Evolutionary conservation across 208 protist species (phyloP).

Genomic region (Leishmania gerbilli): DNA sequence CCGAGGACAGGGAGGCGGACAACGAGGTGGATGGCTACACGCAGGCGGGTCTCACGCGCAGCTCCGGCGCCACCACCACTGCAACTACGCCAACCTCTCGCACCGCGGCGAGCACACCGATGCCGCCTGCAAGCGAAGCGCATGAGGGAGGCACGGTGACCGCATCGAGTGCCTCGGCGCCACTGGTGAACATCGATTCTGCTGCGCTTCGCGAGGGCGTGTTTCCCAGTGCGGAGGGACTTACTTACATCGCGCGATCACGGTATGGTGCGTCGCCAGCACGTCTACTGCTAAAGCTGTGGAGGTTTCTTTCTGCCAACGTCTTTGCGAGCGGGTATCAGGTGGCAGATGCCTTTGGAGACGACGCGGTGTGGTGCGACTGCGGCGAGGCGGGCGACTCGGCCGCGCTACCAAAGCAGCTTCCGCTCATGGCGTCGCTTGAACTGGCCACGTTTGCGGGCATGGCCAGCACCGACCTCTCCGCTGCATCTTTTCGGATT

Average conservation of each 20-base stretch:
- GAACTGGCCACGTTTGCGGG: slow-evolving; percentile 24
- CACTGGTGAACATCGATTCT: background rate
- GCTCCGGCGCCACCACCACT: slow-evolving; percentile 10
- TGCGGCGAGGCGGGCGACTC: slow-evolving; percentile 9
- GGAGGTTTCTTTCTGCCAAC: slow-evolving; percentile 47
- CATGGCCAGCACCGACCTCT: slow-evolving; percentile 33
- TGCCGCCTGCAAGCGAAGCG: background rate
- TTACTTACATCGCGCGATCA: slow-evolving; percentile 15
- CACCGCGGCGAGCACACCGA: slow-evolving; percentile 12
- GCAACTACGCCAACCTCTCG: slow-evolving; percentile 12
- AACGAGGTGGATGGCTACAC: slow-evolving; percentile 21
- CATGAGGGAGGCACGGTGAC: background rate
- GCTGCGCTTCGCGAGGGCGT: background rate
- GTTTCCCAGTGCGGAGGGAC: slow-evolving; percentile 14
- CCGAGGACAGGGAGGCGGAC: slow-evolving; percentile 17
- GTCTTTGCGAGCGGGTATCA: slow-evolving; percentile 49
- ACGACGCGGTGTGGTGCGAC: slow-evolving; percentile 22
- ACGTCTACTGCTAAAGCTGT: slow-evolving; percentile 50
- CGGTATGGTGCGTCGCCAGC: slow-evolving; percentile 28
- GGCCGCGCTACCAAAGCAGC: background rate
- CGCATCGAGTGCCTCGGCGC: background rate
- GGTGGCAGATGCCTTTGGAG: slow-evolving; percentile 50
- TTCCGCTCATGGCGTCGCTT: slow-evolving; percentile 6
- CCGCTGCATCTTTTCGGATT: slow-evolving; percentile 41
- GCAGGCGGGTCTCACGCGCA: slow-evolving; percentile 18